phyloP scores from a whole-genome alignment of 768 basidiomycete genomes.

The Mycena belliarum region DNA sequence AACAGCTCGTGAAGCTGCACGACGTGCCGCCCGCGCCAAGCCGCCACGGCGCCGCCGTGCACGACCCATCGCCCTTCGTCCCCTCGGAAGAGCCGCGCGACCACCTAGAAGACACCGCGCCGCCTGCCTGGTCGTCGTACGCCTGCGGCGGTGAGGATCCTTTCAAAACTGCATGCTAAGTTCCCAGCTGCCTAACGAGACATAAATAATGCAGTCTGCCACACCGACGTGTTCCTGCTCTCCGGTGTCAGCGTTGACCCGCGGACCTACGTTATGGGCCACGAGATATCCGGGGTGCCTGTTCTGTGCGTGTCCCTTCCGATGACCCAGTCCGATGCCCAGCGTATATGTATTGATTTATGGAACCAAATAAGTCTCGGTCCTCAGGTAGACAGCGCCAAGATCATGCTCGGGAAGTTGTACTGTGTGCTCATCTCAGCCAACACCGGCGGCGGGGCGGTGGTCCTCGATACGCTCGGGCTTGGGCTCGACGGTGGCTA shows the following conservation, averaged over 20 bases:
- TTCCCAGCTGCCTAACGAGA: too few species aligned
- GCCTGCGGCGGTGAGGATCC: too few species aligned
- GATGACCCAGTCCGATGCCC: too few species aligned
- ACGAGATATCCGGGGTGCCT: not conserved
- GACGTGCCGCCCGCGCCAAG: not conserved
- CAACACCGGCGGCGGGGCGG: too few species aligned
- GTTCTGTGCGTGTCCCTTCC: not conserved
- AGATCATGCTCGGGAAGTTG: too few species aligned
- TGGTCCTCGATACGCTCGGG: not conserved
- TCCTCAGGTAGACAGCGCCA: too few species aligned
- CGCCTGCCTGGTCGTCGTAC: too few species aligned
- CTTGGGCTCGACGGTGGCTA: not conserved
- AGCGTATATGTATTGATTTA: not conserved
- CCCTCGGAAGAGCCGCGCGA: too few species aligned
- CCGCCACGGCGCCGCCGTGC: not conserved
- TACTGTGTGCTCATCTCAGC: too few species aligned
- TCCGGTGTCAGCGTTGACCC: not conserved
- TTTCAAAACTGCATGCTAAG: too few species aligned
- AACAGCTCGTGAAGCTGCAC: slow-evolving; percentile 9
- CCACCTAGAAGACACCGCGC: too few species aligned
- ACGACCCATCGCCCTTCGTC: not conserved
- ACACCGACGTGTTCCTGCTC: not conserved
- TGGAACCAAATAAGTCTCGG: not conserved
- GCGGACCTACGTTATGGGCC: not conserved
- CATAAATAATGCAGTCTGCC: not conserved